These are phyloP conservation scores for Tylopilus felleus DNA, from an alignment of 768 basidiomycete genomes.

Conservation along the genomic window DNA sequence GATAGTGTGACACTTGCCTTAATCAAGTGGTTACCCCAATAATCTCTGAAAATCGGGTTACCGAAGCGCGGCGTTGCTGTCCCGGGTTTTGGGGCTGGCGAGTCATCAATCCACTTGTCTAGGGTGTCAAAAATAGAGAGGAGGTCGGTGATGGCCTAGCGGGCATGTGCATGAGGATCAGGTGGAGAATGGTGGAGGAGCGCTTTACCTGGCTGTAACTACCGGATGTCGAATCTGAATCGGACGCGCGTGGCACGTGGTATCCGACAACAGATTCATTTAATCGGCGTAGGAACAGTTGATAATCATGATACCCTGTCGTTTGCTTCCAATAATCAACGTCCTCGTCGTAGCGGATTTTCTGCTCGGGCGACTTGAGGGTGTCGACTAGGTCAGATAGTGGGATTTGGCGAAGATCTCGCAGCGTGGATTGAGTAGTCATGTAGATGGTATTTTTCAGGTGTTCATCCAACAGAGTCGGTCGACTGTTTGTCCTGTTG, in stretches of 20 bases:
- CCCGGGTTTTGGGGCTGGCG: slow-evolving; percentile 62
- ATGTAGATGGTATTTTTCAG: background rate
- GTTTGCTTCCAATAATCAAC: slow-evolving; percentile 70
- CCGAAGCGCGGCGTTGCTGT: slow-evolving; percentile 76
- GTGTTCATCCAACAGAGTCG: background rate
- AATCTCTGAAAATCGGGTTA: slow-evolving; percentile 80
- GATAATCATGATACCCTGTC: slow-evolving; percentile 69
- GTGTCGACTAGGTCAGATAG: slow-evolving; percentile 19
- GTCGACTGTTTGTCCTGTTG: background rate
- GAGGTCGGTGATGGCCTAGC: slow-evolving; percentile 46
- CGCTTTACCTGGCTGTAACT: slow-evolving; percentile 19
- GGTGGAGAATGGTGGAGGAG: background rate
- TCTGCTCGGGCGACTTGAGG: slow-evolving; percentile 39
- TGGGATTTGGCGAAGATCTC: slow-evolving; percentile 32
- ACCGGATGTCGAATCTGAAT: background rate
- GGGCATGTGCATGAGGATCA: background rate
- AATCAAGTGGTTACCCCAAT: slow-evolving; percentile 75
- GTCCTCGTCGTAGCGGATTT: slow-evolving; percentile 71
- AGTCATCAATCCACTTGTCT: slow-evolving; percentile 73
- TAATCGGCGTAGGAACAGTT: slow-evolving; percentile 69
- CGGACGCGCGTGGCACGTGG: slow-evolving; percentile 41
- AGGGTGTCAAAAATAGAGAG: slow-evolving; percentile 63
- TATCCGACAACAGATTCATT: slow-evolving; percentile 75
- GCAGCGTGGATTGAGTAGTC: slow-evolving; percentile 17
- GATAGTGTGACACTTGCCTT: slow-evolving; percentile 46